Evolutionary conservation across 2,329 filamentous ascomycete species (phyloP), one percentile per base, ranked within the genome.

Genomic region (Aspergillus terreus): DNA sequence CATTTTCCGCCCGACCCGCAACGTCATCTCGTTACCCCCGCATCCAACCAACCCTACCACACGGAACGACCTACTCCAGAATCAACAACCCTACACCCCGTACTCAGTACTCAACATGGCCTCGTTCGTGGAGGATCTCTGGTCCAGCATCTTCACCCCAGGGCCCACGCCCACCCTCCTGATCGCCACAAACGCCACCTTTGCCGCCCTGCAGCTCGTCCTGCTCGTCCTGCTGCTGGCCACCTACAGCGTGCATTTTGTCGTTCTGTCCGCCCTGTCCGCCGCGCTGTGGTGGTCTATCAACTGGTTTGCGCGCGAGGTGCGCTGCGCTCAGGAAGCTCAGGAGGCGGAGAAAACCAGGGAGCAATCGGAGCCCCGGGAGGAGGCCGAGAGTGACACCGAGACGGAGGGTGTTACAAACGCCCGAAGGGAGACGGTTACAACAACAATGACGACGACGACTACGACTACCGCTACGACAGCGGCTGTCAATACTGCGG

Each of bases 61-160:
- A 19, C 19, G 19, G 19, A 19, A 19, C 19, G 2, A 19, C 19
- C 23, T 23, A 23, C 23, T 23, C 23, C 23, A 23, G 23, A 23
- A 5, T 23, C 6, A 23, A 6, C 23, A 1, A 23, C 6, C 23
- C 23, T 23, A 23, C 4, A 23, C 23, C 6, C 23, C 6, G 4
- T 23, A 23, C 17, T 17, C n/a, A n/a, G n/a, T n/a, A n/a, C 23
- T 23, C 23, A 59, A 47, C 57, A 77, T 77, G 74, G 68, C 69
- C 38, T 73, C 70, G 60, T 86, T 86, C 72, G 64, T 95, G 56
- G 79, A 84, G 66, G 83, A 92, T 60, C 86, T 96, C 54, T 95
- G 90, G 88, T 82, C 88, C 68, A 95, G 90, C 66, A 85, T 97
- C 78, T 96, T 97, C 80, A 94, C 87, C 4, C 89, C 92, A 1